Percentiles rank a stretch among this genome's conserved stretches.
phyloP scores from a whole-genome alignment of 2,329 filamentous ascomycete genomes.

The Alternaria ethzedia region DNA sequence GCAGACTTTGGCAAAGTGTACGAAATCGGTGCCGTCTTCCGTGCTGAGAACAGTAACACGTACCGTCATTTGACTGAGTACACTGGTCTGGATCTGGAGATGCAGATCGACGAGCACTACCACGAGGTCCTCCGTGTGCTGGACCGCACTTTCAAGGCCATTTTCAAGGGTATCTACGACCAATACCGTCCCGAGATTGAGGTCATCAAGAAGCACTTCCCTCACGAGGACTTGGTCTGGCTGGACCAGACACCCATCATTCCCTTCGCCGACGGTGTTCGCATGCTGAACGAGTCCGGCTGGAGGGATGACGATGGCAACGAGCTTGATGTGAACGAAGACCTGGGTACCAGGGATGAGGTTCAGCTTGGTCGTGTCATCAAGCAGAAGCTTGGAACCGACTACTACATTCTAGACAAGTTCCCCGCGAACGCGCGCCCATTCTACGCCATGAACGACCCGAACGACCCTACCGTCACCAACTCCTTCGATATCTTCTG shows the following conservation, averaged over 20 bases:
- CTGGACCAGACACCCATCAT: conserved; percentile 84
- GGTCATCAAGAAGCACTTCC: conserved; percentile 81
- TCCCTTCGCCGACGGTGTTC: conserved; percentile 78
- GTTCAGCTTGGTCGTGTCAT: conserved; percentile 84
- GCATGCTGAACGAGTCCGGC: conserved; percentile 79
- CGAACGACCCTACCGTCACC: conserved; percentile 73
- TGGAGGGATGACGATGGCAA: conserved; percentile 81
- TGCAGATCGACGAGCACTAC: conserved; percentile 88
- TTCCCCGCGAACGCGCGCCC: conserved; percentile 85
- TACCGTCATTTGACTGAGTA: conserved; percentile 94
- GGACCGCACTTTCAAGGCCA: conserved; percentile 80
- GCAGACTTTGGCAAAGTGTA: conserved; percentile 90
- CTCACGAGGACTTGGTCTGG: conserved; percentile 85
- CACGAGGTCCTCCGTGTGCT: conserved; percentile 83
- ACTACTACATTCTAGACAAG: conserved; percentile 94
- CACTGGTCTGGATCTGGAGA: conserved; percentile 90
- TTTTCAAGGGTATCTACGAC: conserved; percentile 74
- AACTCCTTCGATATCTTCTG: conserved; percentile 97
- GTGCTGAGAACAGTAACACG: conserved; percentile 94
- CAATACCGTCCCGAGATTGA: conserved; percentile 76
- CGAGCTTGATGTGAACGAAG: conserved; percentile 72
- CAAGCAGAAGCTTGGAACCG: conserved; percentile 84
- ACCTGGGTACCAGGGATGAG: conserved; percentile 84
- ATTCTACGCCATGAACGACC: conserved; percentile 89
- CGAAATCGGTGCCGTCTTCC: conserved; percentile 88